These are phyloP conservation scores for Leccinum boreale DNA, from an alignment of 768 basidiomycete species.

Conservation along the genomic window DNA sequence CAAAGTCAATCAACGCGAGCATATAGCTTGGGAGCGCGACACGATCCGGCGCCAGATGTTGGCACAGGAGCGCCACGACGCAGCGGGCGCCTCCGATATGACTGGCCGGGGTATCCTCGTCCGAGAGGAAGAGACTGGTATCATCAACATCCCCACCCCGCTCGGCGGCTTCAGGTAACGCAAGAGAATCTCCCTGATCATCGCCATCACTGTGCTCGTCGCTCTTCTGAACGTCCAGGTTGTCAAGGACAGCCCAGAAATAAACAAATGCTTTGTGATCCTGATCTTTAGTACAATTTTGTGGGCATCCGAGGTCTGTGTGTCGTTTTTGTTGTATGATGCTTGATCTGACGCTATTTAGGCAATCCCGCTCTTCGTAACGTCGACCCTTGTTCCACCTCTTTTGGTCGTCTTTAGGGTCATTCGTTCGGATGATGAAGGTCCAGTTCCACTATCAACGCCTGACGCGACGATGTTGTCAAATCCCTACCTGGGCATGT, in stretches of 20 bases:
- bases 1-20: no score
- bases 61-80: constrained; percentile 46
- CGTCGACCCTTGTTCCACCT: constrained; percentile 67
- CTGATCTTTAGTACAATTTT: constrained; percentile 86
- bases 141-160: constrained; percentile 51
- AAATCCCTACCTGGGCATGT: no score
- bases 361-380: constrained; percentile 97
- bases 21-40: no score
- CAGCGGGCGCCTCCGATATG: constrained; percentile 28
- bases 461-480: no score
- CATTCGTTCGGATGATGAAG: constrained; percentile 40
- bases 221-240: constrained; percentile 55
- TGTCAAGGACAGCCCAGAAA: constrained; percentile 27
- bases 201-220: constrained; percentile 55
- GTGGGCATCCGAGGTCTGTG: constrained; percentile 88
- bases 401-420: constrained; percentile 63
- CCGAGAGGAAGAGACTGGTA: constrained; percentile 33
- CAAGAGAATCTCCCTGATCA: constrained; percentile 53
- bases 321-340: background rate
- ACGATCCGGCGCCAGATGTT: no score
- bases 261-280: constrained; percentile 69
- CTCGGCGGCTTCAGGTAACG: constrained; percentile 62
- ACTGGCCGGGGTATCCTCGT: constrained; percentile 32
- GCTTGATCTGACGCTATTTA: constrained; percentile 28
- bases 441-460: background rate